Percentiles rank a stretch among this genome's conserved stretches.
These are phyloP conservation scores for Picochlorum sp. DNA, from an alignment of 139 green algal genomes.

Conservation along the genomic window DNA sequence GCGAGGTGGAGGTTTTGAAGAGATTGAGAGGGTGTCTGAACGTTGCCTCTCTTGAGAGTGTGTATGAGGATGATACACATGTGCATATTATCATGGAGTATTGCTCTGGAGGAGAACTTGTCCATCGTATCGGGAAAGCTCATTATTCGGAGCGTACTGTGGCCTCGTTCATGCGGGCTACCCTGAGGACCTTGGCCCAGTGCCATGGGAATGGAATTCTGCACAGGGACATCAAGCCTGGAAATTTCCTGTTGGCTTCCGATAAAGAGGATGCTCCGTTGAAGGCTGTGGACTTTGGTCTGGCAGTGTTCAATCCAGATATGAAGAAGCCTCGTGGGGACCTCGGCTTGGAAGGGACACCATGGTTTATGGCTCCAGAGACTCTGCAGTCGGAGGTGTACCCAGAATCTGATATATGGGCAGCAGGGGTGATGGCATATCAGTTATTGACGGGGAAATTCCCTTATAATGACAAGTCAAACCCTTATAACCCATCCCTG, in stretches of 20 bases:
- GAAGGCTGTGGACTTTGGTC: slow-evolving; percentile 51
- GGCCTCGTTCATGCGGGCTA: slow-evolving; percentile 32
- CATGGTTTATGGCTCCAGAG: slow-evolving; percentile 80
- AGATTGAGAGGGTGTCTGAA: slow-evolving; percentile 32
- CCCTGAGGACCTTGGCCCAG: slow-evolving; percentile 40
- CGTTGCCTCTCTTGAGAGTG: slow-evolving; percentile 34
- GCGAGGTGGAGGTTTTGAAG: slow-evolving; percentile 27
- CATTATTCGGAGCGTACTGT: slow-evolving; percentile 45
- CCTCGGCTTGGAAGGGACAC: slow-evolving; percentile 84
- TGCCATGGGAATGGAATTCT: slow-evolving; percentile 39
- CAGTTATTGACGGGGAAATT: slow-evolving; percentile 73
- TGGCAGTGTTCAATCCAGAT: slow-evolving; percentile 67
- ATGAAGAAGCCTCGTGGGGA: slow-evolving; percentile 59
- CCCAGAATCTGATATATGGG: slow-evolving; percentile 73
- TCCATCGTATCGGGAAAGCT: slow-evolving; percentile 16
- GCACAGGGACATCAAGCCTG: slow-evolving; percentile 45
- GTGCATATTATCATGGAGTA: slow-evolving; percentile 42
- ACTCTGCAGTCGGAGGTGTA: slow-evolving; percentile 57
- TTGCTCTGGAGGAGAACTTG: slow-evolving; percentile 40
- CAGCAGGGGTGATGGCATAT: slow-evolving; percentile 79
- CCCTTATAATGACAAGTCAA: slow-evolving; percentile 77
- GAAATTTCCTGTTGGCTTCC: slow-evolving; percentile 38
- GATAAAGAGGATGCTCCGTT: slow-evolving; percentile 25
- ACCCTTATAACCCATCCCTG: slow-evolving; percentile 54
- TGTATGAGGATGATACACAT: slow-evolving; percentile 35